phyloP scores from a whole-genome alignment of 73 alveolate genomes.

The Paramecium octaurelia region DNA sequence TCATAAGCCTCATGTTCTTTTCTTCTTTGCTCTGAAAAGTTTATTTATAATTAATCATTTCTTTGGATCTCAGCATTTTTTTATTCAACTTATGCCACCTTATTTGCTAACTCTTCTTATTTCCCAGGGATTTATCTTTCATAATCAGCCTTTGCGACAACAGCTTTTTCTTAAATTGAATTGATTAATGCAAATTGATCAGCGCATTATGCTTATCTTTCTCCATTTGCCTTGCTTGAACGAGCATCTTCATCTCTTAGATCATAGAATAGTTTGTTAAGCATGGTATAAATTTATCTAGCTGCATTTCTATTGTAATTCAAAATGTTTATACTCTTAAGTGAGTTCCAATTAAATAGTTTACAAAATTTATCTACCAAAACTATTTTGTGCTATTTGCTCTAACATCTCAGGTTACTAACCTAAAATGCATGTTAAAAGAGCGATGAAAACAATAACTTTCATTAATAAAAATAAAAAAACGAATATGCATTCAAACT shows the following conservation, averaged over 20 bases:
- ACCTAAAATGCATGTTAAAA: neutral
- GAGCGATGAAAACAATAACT: neutral
- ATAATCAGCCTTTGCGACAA: neutral
- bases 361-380: neutral
- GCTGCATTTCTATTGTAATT: neutral
- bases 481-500: neutral
- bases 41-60: neutral
- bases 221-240: neutral
- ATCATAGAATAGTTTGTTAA: slow-evolving; percentile 20
- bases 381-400: neutral
- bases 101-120: slow-evolving; percentile 9
- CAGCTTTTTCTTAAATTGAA: neutral
- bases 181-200: neutral
- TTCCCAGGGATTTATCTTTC: slow-evolving; percentile 21
- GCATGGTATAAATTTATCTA: neutral
- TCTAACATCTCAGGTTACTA: neutral
- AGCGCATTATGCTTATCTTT: neutral
- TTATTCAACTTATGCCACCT: neutral
- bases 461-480: neutral
- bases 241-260: slow-evolving; percentile 3
- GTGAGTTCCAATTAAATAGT: neutral
- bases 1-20: neutral
- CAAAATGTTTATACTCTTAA: neutral
- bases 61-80: neutral
- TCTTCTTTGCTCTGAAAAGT: neutral